A percentile compares a stretch with the other conserved stretches of the same genome.
These are phyloP conservation scores for Chrysosporium keratinophilum DNA, from an alignment of 2,329 filamentous ascomycete genomes.

Conservation along the genomic window DNA sequence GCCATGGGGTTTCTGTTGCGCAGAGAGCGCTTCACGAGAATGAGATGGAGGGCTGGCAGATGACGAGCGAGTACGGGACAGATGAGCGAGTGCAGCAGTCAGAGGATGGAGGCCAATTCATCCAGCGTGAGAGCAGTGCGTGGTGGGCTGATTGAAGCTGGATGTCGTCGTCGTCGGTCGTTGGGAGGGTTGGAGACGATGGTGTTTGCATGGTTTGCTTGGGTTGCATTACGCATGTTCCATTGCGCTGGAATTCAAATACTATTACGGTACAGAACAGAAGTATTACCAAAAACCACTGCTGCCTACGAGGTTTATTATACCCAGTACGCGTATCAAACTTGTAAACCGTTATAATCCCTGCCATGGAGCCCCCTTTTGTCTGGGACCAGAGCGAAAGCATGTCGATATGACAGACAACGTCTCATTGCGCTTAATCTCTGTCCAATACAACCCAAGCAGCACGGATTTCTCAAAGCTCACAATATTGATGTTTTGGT, in stretches of 20 bases:
- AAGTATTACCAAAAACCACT: too few species aligned
- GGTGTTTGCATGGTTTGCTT: not conserved
- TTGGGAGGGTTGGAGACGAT: not conserved
- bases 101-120: not conserved
- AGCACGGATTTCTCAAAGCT: too few species aligned
- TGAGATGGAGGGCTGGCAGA: not conserved
- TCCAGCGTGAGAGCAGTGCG: not conserved
- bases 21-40: not conserved
- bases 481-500: too few species aligned
- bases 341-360: constrained; percentile 8
- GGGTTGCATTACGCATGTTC: not conserved
- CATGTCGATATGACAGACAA: too few species aligned
- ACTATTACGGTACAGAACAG: too few species aligned
- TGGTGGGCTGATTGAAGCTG: constrained; percentile 4
- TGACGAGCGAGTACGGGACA: not conserved
- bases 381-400: too few species aligned
- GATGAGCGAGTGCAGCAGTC: not conserved
- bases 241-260: too few species aligned
- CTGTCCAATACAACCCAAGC: too few species aligned
- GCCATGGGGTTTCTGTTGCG: not conserved
- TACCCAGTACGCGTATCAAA: not conserved
- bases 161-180: not conserved
- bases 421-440: too few species aligned
- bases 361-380: not conserved
- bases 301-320: not conserved